Evolutionary conservation across 1,284 basidiomycete genomes (phyloP), one percentile per base, ranked within the genome.

Genomic region (Meripilus lineatus): DNA sequence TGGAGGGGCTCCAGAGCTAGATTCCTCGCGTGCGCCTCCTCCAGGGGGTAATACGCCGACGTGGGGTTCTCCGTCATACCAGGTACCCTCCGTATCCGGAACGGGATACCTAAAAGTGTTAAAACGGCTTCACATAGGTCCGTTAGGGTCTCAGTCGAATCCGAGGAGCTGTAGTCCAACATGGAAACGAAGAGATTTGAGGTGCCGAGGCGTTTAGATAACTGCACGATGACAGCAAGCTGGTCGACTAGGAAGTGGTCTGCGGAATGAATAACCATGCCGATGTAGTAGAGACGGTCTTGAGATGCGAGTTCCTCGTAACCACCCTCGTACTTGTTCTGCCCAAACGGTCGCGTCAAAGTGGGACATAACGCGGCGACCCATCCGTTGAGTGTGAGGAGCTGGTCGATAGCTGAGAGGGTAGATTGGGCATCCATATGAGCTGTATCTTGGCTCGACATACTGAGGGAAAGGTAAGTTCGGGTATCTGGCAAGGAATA

Each of bases 201-300:
- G 3, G 88, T 83, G 5, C 93, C 93, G 6, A 97, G 77, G 5
- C 91, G 82, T 54, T 88, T 85, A 0, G 89, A 88, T 56, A 96
- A 78, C 63, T 97, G 93, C 2, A 97, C 89, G 51, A 97, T 94
- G 53, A 94, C 89, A 14, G 93, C 90, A 23, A 97, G 81, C 64
- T 97, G 93, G 70, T 97, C 93, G 50, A 95, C 89, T 37, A 97
- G 78, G 71, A 97, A 97, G 64, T 97, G 93, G 70, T 97, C 93
- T 5, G 93, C 93, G 10, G 91, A 94, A 64, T 97, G 93, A 30
- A 97, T 88, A 51, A 93, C 81, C 52, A 96, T 86, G 46, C 90
- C 93, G 50, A 97, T 79, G 60, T 85, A 97, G 71, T 95, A 96
- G n/a, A 95, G 72, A 54, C 87, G 81, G 53, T 89, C 84, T 44